Conservation (phyloP, 108 stramenopile species). For the Discostella pseudostelligera region DNA sequence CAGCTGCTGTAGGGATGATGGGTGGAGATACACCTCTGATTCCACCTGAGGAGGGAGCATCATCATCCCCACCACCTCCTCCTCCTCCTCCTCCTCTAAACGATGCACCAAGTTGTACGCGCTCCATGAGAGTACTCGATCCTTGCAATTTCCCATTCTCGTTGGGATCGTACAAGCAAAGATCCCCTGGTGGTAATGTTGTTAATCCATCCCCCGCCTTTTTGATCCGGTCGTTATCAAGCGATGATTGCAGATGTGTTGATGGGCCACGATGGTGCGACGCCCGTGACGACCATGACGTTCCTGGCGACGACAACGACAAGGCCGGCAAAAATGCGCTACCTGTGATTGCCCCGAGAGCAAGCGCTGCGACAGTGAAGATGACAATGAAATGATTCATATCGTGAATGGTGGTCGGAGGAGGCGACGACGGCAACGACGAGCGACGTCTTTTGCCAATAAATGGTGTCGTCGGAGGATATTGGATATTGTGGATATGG, state of each 20-base stretch:
- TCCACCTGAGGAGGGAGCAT: too few species aligned
- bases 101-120: conserved; percentile 24
- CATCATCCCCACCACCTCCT: too few species aligned
- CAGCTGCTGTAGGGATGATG: too few species aligned
- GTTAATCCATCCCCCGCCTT: conserved; percentile 42
- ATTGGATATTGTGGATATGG: too few species aligned
- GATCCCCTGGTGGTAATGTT: conserved; percentile 21
- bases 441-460: too few species aligned
- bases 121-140: conserved; percentile 21
- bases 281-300: background rate
- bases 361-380: background rate
- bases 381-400: conserved; percentile 1
- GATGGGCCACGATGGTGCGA: conserved; percentile 7
- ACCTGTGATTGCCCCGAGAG: background rate
- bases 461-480: too few species aligned
- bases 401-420: too few species aligned
- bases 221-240: conserved; percentile 29
- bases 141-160: conserved; percentile 49
- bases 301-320: background rate
- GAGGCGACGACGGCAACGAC: too few species aligned
- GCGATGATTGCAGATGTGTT: conserved; percentile 17
- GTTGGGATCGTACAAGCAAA: conserved; percentile 43
- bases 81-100: too few species aligned
- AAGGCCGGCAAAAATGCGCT: background rate
- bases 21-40: too few species aligned